phyloP scores from a whole-genome alignment of 768 basidiomycete species.

The Boletus subcaerulescens region DNA sequence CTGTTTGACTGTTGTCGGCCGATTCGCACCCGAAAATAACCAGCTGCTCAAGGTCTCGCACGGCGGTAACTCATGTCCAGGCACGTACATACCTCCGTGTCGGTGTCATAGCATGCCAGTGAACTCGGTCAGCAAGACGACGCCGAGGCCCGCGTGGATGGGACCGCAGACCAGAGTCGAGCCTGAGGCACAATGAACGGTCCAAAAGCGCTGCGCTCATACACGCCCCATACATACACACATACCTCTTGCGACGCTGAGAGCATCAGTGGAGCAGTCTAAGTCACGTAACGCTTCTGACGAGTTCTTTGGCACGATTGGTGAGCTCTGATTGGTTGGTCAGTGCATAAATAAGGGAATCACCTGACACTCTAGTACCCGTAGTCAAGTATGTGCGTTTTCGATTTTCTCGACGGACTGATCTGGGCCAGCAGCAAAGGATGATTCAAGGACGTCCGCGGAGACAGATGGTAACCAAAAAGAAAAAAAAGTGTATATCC shows the following conservation, averaged over 20 bases:
- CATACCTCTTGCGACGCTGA: constrained; percentile 7
- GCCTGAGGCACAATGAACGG: not conserved
- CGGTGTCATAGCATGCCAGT: not conserved
- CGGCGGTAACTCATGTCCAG: not conserved
- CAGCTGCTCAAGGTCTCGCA: not conserved
- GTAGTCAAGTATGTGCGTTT: no score
- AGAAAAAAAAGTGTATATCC: constrained; percentile 3
- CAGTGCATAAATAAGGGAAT: no score
- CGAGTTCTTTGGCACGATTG: no score
- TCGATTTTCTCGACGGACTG: no score
- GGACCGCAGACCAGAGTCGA: not conserved
- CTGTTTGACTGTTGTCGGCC: not conserved
- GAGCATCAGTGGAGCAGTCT: not conserved
- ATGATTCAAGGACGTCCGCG: not conserved
- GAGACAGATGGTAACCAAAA: not conserved
- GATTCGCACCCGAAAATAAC: not conserved
- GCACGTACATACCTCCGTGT: not conserved
- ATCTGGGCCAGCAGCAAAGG: no score
- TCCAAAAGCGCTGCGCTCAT: not conserved
- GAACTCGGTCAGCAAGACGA: not conserved
- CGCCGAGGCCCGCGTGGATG: constrained; percentile 4
- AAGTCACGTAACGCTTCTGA: no score
- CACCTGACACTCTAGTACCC: no score
- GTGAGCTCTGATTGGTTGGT: no score
- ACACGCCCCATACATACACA: constrained; percentile 1